Evolutionary conservation across 352 stramenopile species (phyloP), one percentile per base, ranked within the genome.

Genomic region (Blastocystis hominis): DNA sequence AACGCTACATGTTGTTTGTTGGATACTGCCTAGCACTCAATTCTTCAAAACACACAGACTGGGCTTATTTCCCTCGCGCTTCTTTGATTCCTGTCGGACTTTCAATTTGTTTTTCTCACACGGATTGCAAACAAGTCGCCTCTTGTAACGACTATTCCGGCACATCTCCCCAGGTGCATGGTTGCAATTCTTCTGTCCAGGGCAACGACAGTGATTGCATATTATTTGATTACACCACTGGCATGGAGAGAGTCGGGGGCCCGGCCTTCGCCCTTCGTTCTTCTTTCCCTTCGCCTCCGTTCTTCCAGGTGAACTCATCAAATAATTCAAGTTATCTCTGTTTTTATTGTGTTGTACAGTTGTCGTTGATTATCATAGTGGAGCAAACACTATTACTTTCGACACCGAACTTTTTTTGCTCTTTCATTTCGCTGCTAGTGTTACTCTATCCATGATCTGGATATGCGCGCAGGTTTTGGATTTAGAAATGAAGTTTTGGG

Each of bases 81-180:
- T 40, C 53, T 78, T 40, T 30, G 17, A 78, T 46, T 62, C 17
- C 20, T 78, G 68, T 40, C 68, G 34, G 68, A 62, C 10, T 56
- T 55, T 78, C 42, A 86, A 34, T 30, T 86, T 86, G 42, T 86
- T 86, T 13, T 86, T 86, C 44, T 86, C 75, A 86, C 75, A 86
- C 2, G 75, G 75, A 86, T 86, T 86, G n/a, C 75, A 86, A 5
- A 86, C 75, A 17, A 86, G 34, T 44, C 75, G 42, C 42, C 75
- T 46, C n/a, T 86, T 86, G 40, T 86, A 86, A 17, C 75, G 56
- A 55, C 3, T 36, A 44, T 86, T 86, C 40, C 55, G 69, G 40
- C 75, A 86, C 75, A 86, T 86, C 46, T 86, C 75, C 38, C 75
- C 75, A 10, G 75, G 75, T 36, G 56, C 62, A 72, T 86, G 75